A percentile compares a stretch with the other conserved stretches of the same genome.
These are phyloP conservation scores for Thermothielavioides terrestris DNA, from an alignment of 495 filamentous ascomycete genomes.

Conservation along the genomic window DNA sequence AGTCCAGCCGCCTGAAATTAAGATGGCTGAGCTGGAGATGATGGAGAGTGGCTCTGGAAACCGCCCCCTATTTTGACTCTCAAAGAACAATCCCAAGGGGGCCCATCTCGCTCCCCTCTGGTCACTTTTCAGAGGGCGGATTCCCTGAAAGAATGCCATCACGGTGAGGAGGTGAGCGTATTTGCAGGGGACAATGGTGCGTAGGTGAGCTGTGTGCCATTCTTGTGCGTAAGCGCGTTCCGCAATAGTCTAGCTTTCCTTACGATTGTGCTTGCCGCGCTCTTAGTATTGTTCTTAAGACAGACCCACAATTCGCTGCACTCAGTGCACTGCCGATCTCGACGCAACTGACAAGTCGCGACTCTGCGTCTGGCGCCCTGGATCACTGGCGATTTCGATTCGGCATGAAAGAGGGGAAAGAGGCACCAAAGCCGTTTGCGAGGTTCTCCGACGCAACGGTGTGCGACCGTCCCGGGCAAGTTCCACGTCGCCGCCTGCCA, in stretches of 20 bases:
- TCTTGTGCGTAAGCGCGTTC: neutral
- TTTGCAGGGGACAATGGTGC: slow-evolving; percentile 3
- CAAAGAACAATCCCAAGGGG: slow-evolving; percentile 8
- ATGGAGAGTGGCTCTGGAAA: neutral
- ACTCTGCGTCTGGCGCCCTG: neutral
- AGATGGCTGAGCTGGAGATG: neutral
- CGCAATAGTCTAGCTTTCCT: neutral
- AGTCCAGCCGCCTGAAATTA: neutral
- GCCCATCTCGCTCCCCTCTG: neutral
- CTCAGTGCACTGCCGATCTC: neutral
- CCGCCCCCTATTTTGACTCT: neutral
- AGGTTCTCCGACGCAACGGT: too few relatives aligned
- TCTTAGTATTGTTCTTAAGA: slow-evolving; percentile 12
- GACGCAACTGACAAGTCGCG: slow-evolving; percentile 5
- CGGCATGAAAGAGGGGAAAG: too few relatives aligned
- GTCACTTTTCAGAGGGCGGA: neutral
- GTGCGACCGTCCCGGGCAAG: too few relatives aligned
- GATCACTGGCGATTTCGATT: too few relatives aligned
- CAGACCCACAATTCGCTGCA: slow-evolving; percentile 3
- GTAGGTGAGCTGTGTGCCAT: neutral
- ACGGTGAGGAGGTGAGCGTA: neutral
- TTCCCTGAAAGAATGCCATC: neutral
- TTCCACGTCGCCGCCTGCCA: too few relatives aligned
- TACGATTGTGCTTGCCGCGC: slow-evolving; percentile 6
- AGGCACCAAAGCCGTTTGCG: too few relatives aligned